Conservation (phyloP, 140 eudicot species). For the Stevia rebaudiana region DNA sequence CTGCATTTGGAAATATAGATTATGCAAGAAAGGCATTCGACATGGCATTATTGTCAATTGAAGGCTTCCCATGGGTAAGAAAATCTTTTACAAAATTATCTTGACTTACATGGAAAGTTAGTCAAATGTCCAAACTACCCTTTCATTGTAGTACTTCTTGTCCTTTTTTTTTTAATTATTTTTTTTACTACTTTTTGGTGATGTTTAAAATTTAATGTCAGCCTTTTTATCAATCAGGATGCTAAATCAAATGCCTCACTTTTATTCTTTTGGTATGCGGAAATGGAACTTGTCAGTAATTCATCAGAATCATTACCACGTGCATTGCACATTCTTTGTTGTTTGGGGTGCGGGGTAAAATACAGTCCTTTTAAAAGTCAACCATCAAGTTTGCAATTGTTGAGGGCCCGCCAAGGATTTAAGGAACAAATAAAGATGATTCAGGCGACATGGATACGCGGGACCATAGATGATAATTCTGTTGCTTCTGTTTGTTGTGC, state of each 20-base stretch:
- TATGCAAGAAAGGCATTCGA: slow-evolving; percentile 88
- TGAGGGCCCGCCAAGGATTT: slow-evolving; percentile 91
- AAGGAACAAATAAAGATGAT: slow-evolving; percentile 56
- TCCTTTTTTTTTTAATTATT: no score
- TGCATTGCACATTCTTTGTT: slow-evolving; percentile 71
- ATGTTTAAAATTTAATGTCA: not conserved
- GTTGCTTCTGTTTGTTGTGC: slow-evolving; percentile 81
- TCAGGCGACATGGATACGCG: slow-evolving; percentile 55
- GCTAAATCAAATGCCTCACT: slow-evolving; percentile 50
- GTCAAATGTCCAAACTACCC: not conserved
- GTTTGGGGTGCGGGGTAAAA: slow-evolving; percentile 75
- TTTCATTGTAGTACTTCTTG: not conserved
- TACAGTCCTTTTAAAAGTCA: slow-evolving; percentile 69
- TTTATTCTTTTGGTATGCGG: slow-evolving; percentile 79
- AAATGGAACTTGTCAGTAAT: slow-evolving; percentile 53
- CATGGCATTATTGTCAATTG: slow-evolving; percentile 84
- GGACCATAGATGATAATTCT: slow-evolving; percentile 55
- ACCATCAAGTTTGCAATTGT: slow-evolving; percentile 66
- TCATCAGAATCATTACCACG: slow-evolving; percentile 59
- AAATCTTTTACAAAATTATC: not conserved
- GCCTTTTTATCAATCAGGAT: slow-evolving; percentile 48
- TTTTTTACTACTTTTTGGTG: no score
- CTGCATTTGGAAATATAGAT: slow-evolving; percentile 71
- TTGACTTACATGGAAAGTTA: not conserved
- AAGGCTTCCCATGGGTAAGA: slow-evolving; percentile 64